Base-by-base conservation (phyloP, 75 land plant genomes). In the Ceratopteris richardii region DNA sequence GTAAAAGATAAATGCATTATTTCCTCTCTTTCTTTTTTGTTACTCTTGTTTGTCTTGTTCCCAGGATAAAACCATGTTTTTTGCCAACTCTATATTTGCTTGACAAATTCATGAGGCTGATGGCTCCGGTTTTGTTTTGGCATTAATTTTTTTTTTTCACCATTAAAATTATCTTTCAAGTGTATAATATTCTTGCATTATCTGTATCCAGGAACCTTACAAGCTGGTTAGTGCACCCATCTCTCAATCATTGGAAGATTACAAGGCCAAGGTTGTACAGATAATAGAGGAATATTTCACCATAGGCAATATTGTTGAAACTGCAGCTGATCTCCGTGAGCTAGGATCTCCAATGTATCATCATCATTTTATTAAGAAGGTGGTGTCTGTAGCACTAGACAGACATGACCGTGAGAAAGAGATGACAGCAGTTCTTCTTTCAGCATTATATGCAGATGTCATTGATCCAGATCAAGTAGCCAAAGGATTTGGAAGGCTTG, bases 351-450 rank as follows among this genome's bases (percentile, higher is more conserved):
- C 74, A 0, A 51, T 25, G 59, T 83, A 75, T 58, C 75, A 67
- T 51, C 76, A 60, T 37, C 76, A 87, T 52, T 87, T 87, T 62
- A 79, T 87, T 0, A 87, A 87, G 66, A 77, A 78, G 41, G 79
- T 87, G 11, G 66, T 87, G 1, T 87, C 86, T 5, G 65, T 83
- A 54, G 76, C 91, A 13, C 67, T 87, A 79, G 91, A 87, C 50
- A 63, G 61, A 16, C 77, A 74, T 68, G 73, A 74, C 33, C 54
- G 60, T 18, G 77, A 74, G 44, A 74, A 74, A 30, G 77, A 74
- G 61, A 68, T 74, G 77, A 60, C 73, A 25, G 63, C 66, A n/a
- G 77, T 74, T 30, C 74, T 74, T 29, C 54, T 74, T 19, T 74
- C 77, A 19, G 72, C 77, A 18, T 31, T 74, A 17, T 74, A 74